phyloP scores from a whole-genome alignment of 1,284 basidiomycete genomes.

The Trichosporon faecale region DNA sequence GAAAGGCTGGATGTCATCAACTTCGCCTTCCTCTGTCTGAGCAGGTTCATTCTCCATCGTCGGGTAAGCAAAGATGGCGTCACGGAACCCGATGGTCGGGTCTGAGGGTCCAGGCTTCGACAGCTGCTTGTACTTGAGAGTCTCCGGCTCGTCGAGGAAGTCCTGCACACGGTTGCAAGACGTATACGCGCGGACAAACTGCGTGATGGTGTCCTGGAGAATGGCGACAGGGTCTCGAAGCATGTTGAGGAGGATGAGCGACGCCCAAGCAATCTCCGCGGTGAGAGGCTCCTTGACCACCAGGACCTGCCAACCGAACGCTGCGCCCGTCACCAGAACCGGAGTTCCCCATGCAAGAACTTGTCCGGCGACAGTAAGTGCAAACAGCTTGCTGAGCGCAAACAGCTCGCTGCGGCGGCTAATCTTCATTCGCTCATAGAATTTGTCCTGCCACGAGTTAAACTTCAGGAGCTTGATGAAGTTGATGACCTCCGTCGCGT shows the following conservation, averaged over 20 bases:
- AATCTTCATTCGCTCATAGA: slow-evolving; percentile 54
- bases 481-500: slow-evolving; percentile 57
- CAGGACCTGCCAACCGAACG: slow-evolving; percentile 53
- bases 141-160: slow-evolving; percentile 58
- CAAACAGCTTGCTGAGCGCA: not conserved
- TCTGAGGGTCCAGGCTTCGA: slow-evolving; percentile 46
- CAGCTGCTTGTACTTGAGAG: slow-evolving; percentile 57
- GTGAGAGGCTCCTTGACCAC: slow-evolving; percentile 42
- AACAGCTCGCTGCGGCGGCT: slow-evolving; percentile 54
- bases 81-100: slow-evolving; percentile 55
- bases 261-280: slow-evolving; percentile 52
- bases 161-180: slow-evolving; percentile 52
- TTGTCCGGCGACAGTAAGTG: slow-evolving; percentile 37
- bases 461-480: slow-evolving; percentile 57
- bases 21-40: slow-evolving; percentile 15
- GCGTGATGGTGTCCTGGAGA: slow-evolving; percentile 50
- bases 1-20: slow-evolving; percentile 43
- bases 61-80: slow-evolving; percentile 51
- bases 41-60: slow-evolving; percentile 21
- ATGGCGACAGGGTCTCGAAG: slow-evolving; percentile 49
- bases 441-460: slow-evolving; percentile 56
- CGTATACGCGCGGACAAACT: slow-evolving; percentile 54
- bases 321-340: slow-evolving; percentile 54
- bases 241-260: slow-evolving; percentile 58
- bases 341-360: slow-evolving; percentile 54